These are phyloP conservation scores for Tolypocladium endophyticum DNA, from an alignment of 2,329 filamentous ascomycete genomes.

Conservation along the genomic window DNA sequence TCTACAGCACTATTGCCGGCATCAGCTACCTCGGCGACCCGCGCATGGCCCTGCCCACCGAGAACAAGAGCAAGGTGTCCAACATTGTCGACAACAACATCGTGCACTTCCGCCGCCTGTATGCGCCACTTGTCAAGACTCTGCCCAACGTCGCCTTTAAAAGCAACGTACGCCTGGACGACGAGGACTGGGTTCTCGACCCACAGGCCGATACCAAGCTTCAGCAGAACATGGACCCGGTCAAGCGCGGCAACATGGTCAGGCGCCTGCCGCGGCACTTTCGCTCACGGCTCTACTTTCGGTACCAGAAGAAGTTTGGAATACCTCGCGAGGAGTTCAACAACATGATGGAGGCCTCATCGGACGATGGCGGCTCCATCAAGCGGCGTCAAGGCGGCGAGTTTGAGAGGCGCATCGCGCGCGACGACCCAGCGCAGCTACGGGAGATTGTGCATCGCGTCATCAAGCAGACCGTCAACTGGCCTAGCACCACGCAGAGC, in stretches of 20 bases:
- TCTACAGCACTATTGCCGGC: slow-evolving; percentile 85
- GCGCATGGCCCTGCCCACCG: slow-evolving; percentile 84
- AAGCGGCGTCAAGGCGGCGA: slow-evolving; percentile 66
- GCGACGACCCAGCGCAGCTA: slow-evolving; percentile 56
- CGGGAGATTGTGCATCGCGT: slow-evolving; percentile 59
- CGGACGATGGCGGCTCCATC: slow-evolving; percentile 60
- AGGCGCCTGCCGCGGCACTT: slow-evolving; percentile 79
- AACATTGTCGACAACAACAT: slow-evolving; percentile 94
- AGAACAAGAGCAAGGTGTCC: slow-evolving; percentile 83
- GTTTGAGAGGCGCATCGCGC: slow-evolving; percentile 79
- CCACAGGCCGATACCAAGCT: slow-evolving; percentile 54
- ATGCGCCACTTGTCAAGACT: slow-evolving; percentile 78
- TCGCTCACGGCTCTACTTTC: slow-evolving; percentile 82
- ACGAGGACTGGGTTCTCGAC: slow-evolving; percentile 28
- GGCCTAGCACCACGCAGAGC: slow-evolving; percentile 84
- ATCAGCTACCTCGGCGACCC: slow-evolving; percentile 93
- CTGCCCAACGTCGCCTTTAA: slow-evolving; percentile 80
- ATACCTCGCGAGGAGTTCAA: slow-evolving; percentile 79
- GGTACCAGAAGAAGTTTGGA: slow-evolving; percentile 82
- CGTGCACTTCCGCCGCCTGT: slow-evolving; percentile 81
- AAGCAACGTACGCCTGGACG: slow-evolving; percentile 34
- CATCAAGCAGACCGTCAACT: slow-evolving; percentile 79
- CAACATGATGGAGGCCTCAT: slow-evolving; percentile 68
- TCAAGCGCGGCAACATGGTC: slow-evolving; percentile 92
- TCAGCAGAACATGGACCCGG: slow-evolving; percentile 83